Evolutionary conservation across 2,329 filamentous ascomycete genomes (phyloP).

Genomic region (Cercospora nicotianae): DNA sequence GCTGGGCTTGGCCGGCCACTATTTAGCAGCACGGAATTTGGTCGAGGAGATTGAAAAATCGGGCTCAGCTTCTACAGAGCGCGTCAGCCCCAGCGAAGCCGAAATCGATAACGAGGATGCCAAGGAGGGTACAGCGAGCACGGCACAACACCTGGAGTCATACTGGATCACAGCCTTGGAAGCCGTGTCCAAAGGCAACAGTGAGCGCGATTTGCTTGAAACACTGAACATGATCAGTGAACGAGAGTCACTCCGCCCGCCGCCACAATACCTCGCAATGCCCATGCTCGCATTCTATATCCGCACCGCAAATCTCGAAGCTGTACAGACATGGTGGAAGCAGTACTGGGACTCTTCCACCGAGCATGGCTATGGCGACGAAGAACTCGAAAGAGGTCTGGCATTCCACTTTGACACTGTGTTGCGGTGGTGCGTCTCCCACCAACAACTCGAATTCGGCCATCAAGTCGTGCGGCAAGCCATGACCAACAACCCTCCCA

Average conservation of each 20-base stretch:
- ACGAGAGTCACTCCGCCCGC: background rate
- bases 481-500: slow-evolving; percentile 33
- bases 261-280: background rate
- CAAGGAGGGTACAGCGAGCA: background rate
- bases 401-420: background rate
- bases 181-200: slow-evolving; percentile 63
- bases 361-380: background rate
- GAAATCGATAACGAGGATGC: background rate
- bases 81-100: background rate
- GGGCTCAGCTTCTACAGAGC: background rate
- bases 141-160: background rate
- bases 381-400: background rate
- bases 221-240: slow-evolving; percentile 56
- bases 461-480: slow-evolving; percentile 55
- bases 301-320: slow-evolving; percentile 55
- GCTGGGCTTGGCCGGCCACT: background rate
- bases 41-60: background rate
- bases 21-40: background rate
- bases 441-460: slow-evolving; percentile 62
- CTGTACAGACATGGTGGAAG: slow-evolving; percentile 62
- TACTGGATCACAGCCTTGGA: slow-evolving; percentile 40
- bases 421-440: slow-evolving; percentile 38
- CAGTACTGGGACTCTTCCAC: background rate
- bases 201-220: slow-evolving; percentile 59
- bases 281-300: slow-evolving; percentile 59